Base-by-base conservation (phyloP, 2,329 filamentous ascomycete genomes). In the Pseudocercospora eumusae region DNA sequence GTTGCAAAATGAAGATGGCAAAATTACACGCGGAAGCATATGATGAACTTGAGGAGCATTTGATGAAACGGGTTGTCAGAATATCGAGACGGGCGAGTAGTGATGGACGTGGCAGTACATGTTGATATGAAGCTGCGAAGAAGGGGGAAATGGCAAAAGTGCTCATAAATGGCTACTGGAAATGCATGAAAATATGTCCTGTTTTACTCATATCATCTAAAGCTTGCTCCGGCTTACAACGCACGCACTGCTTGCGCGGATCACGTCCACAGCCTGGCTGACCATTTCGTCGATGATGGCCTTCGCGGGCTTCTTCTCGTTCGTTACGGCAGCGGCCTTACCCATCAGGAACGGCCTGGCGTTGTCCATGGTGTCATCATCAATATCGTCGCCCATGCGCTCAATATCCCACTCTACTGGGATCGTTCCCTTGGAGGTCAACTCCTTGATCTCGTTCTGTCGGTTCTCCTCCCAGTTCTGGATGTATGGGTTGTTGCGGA, bases 391-490 rank as follows among this genome's bases (percentile, higher is more conserved):
- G 21, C 84, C 83, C 73, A 96, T 79, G 78, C 89, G 90, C 82
- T 99, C 95, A 33, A 99, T 86, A 75, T 99, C 95, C 71, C 91
- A 84, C 83, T 98, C 95, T 67, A 96, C 96, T 52, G 95, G 95
- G 70, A 99, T 91, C 75, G 91, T 82, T 71, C 95, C 95, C 86
- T 96, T 91, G 74, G 85, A 75, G 9, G 93, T 96, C 60, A 99
- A 86, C 74, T 96, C 86, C 84, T 93, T 96, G 79, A 99, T 96
- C 83, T 99, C 95, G 42, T 85, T 81, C 69, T 84, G 82, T 70
- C 95, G 90, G 83, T 98, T 95, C 73, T 89, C 88, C 81, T 99
- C 93, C 95, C 95, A 99, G 83, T 96, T 91, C 75, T 86, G 78
- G 74, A 99, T 98, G 80, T 99, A 99, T 6, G 89, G 79, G 82